These are phyloP conservation scores for Xylariales sp. DNA, from an alignment of 2,329 filamentous ascomycete genomes.

Conservation along the genomic window DNA sequence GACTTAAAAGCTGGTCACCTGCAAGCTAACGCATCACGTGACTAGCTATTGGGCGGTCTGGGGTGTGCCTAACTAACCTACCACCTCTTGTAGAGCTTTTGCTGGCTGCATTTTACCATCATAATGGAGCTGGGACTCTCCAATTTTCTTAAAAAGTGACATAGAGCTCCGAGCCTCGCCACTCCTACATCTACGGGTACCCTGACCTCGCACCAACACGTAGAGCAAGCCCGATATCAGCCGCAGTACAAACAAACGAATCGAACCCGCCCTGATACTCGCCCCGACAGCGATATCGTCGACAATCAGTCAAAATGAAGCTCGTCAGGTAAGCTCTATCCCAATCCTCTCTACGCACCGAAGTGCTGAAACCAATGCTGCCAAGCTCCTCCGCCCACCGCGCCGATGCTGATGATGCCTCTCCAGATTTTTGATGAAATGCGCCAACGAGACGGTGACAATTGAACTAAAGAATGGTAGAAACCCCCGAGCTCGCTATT, in stretches of 20 bases:
- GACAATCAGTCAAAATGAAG: conserved; percentile 77
- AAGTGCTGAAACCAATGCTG: conserved; percentile 57
- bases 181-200: conserved; percentile 13
- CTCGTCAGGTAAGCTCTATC: conserved; percentile 82
- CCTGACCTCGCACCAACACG: conserved; percentile 16
- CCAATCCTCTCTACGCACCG: conserved; percentile 50
- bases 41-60: background rate
- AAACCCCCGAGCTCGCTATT: conserved; percentile 38
- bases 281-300: conserved; percentile 20
- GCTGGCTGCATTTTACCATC: background rate
- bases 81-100: background rate
- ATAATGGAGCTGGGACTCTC: background rate
- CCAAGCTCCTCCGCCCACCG: conserved; percentile 49
- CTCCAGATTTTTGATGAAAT: conserved; percentile 97
- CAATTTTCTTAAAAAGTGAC: conserved; percentile 37
- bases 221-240: conserved; percentile 32
- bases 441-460: conserved; percentile 97
- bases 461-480: conserved; percentile 98
- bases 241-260: conserved; percentile 26
- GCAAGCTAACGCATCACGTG: conserved; percentile 6
- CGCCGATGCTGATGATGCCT: conserved; percentile 49
- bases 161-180: conserved; percentile 32
- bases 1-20: background rate
- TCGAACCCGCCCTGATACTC: conserved; percentile 9
- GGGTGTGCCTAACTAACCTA: background rate